Conservation (phyloP, 169 alveolate genomes). For the Plasmodium blacklocki region DNA sequence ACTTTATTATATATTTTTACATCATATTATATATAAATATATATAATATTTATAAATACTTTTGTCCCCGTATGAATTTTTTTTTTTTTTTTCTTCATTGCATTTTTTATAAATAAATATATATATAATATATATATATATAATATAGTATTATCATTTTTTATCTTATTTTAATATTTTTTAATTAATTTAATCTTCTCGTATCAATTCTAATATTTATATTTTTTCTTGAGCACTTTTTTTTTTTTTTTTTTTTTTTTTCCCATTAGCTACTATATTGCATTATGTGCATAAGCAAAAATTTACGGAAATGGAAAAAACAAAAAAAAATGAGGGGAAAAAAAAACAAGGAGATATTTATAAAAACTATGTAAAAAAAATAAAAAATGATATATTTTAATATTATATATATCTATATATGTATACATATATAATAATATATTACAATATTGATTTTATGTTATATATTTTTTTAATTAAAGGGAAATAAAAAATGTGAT, state of each 20-base stretch:
- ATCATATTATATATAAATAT: too few species aligned
- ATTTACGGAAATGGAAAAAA: slow-evolving; percentile 17
- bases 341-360: neutral
- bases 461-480: too few species aligned
- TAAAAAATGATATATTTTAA: too few species aligned
- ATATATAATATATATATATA: slow-evolving; percentile 4
- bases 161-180: neutral
- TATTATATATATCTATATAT: too few species aligned
- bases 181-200: slow-evolving; percentile 4
- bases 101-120: slow-evolving; percentile 3
- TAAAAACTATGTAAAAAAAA: too few species aligned
- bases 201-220: slow-evolving; percentile 15
- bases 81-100: too few species aligned
- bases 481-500: too few species aligned
- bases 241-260: slow-evolving; percentile 22
- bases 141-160: neutral
- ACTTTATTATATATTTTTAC: too few species aligned
- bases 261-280: slow-evolving; percentile 14
- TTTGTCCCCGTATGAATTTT: too few species aligned
- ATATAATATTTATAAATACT: too few species aligned
- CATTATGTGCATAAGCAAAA: slow-evolving; percentile 10
- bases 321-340: neutral
- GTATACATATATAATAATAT: too few species aligned
- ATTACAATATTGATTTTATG: too few species aligned
- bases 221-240: slow-evolving; percentile 37